These are phyloP conservation scores for Talaromyces sp. DNA, from an alignment of 2,329 filamentous ascomycete species.

Conservation along the genomic window DNA sequence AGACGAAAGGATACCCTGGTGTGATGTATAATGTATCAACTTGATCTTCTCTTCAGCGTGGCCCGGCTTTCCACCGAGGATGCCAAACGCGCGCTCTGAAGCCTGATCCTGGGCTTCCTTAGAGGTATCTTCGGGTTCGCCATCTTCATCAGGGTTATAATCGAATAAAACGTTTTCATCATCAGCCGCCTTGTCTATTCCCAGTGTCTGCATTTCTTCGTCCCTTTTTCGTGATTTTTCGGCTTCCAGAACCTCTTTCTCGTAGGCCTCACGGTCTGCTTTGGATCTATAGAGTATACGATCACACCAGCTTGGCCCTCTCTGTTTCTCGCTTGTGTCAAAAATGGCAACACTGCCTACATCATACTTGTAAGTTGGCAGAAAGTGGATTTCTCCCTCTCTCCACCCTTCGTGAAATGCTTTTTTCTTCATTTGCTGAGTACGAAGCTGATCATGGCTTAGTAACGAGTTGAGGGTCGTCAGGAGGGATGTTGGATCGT, in stretches of 20 bases:
- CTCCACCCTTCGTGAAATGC: slow-evolving; percentile 88
- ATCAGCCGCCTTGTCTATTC: slow-evolving; percentile 65
- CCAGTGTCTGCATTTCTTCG: slow-evolving; percentile 76
- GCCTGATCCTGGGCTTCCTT: slow-evolving; percentile 57
- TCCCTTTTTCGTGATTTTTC: slow-evolving; percentile 66
- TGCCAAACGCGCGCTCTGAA: slow-evolving; percentile 26
- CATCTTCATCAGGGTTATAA: slow-evolving; percentile 79
- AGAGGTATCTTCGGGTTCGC: slow-evolving; percentile 55
- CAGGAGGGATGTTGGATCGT: slow-evolving; percentile 80
- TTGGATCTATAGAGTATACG: slow-evolving; percentile 81
- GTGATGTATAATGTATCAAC: slow-evolving; percentile 71
- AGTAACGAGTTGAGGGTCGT: slow-evolving; percentile 82
- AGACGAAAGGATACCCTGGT: slow-evolving; percentile 84
- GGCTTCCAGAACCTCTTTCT: slow-evolving; percentile 59
- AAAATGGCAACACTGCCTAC: slow-evolving; percentile 87
- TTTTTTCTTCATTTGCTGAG: slow-evolving; percentile 68
- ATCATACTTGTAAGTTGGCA: slow-evolving; percentile 98
- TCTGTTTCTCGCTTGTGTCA: slow-evolving; percentile 89
- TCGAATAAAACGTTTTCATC: slow-evolving; percentile 84
- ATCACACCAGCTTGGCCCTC: slow-evolving; percentile 95
- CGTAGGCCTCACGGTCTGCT: slow-evolving; percentile 61
- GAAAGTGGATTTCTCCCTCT: slow-evolving; percentile 79
- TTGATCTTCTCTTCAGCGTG: slow-evolving; percentile 46
- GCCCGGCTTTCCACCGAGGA: slow-evolving; percentile 37
- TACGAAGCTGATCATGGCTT: slow-evolving; percentile 79